Evolutionary conservation across 164 flowering plant species (phyloP).

Genomic region (Chimonanthus salicifolius): DNA sequence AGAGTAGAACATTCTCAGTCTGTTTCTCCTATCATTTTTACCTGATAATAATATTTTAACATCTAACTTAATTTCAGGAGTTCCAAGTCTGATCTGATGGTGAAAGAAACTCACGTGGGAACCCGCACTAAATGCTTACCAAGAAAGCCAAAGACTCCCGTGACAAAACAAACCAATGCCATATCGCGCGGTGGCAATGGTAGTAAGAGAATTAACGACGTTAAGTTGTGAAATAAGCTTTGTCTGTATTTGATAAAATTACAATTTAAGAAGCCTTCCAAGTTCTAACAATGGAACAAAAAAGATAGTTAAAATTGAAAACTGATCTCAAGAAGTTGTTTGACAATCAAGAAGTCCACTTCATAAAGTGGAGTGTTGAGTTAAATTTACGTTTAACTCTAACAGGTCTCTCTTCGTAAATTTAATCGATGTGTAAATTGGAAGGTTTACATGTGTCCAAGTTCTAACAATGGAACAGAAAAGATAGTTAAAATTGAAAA

Average conservation of each 20-base stretch:
- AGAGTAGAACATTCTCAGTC: too few species aligned
- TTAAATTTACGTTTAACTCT: neutral
- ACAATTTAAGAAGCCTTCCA: neutral
- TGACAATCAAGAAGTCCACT: neutral
- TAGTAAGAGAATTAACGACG: slow-evolving; percentile 13
- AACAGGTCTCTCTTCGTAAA: neutral
- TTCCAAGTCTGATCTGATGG: slow-evolving; percentile 34
- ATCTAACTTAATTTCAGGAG: slow-evolving; percentile 22
- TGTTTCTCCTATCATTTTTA: too few species aligned
- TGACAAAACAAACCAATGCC: slow-evolving; percentile 22
- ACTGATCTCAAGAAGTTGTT: neutral
- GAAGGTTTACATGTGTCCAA: neutral
- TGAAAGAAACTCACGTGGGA: slow-evolving; percentile 30
- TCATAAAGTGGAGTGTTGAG: neutral
- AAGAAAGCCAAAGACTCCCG: slow-evolving; percentile 34
- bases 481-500: neutral
- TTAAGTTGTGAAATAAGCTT: slow-evolving; percentile 6
- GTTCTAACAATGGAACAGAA: neutral
- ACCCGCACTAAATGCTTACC: slow-evolving; percentile 53
- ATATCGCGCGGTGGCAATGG: slow-evolving; percentile 14
- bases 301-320: neutral
- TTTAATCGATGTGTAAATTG: neutral
- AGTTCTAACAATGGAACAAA: neutral
- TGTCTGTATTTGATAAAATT: too few species aligned
- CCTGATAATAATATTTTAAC: too few species aligned